Conservation (phyloP, 83 land plant genomes). For the Picea engelmannii region DNA sequence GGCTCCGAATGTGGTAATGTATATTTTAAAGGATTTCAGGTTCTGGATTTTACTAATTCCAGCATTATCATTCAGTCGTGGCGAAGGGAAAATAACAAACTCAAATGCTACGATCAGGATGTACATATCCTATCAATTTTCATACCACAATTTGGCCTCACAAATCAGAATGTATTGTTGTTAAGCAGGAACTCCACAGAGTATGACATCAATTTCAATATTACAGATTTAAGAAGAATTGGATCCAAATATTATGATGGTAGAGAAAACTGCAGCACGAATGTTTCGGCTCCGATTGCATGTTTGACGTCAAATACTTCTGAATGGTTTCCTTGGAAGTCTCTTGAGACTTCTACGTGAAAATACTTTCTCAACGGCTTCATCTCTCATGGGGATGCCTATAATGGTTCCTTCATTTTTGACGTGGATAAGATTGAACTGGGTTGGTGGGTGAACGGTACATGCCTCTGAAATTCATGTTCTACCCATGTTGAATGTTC, state of each 20-base stretch:
- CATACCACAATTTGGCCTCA: constrained; percentile 31
- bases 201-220: neutral
- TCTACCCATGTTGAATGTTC: constrained; percentile 22
- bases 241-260: too few relatives aligned
- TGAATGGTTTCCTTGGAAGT: neutral
- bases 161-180: constrained; percentile 22
- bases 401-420: neutral
- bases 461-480: constrained; percentile 24
- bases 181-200: neutral
- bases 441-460: constrained; percentile 48
- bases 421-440: constrained; percentile 25
- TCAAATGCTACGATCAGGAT: constrained; percentile 9
- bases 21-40: constrained; percentile 17
- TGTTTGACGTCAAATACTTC: neutral
- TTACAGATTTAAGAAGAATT: neutral
- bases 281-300: neutral
- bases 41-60: constrained; percentile 31
- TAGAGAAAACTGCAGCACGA: neutral
- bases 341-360: neutral
- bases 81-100: neutral
- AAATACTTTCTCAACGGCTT: constrained; percentile 19
- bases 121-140: neutral
- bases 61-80: constrained; percentile 22
- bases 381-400: neutral
- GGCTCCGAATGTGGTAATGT: neutral